Conservation (phyloP, 2,329 filamentous ascomycete genomes). For the Hypoxylon rubiginosum region DNA sequence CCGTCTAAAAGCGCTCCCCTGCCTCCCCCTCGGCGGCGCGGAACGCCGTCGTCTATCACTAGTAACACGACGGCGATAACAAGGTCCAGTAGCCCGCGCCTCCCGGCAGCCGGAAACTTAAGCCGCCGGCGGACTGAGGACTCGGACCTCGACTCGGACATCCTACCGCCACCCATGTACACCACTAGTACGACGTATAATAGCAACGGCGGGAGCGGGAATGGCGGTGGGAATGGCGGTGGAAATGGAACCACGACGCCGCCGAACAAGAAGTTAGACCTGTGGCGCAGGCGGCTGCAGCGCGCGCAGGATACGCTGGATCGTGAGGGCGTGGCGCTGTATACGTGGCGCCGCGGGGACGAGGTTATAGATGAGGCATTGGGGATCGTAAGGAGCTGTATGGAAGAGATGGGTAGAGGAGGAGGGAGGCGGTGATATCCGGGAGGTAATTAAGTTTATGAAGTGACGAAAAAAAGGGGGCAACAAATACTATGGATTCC, state of each 20-base stretch:
- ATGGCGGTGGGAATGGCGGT: conserved; percentile 38
- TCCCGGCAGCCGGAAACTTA: conserved; percentile 31
- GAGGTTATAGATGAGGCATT: conserved; percentile 78
- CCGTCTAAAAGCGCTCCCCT: conserved; percentile 53
- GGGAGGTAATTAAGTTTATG: background rate
- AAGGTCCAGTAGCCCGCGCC: conserved; percentile 50
- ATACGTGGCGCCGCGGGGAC: conserved; percentile 79
- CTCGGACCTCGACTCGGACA: conserved; percentile 58
- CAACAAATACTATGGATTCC: too few species aligned
- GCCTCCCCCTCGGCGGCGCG: conserved; percentile 62
- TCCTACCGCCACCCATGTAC: conserved; percentile 47
- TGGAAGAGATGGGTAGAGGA: conserved; percentile 58
- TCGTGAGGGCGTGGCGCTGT: conserved; percentile 74
- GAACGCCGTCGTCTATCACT: conserved; percentile 55
- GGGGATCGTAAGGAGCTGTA: conserved; percentile 70
- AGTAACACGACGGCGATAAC: conserved; percentile 36
- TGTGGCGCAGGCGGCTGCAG: conserved; percentile 78
- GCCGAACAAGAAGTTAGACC: conserved; percentile 76
- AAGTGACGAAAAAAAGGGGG: background rate
- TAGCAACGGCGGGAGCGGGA: conserved; percentile 28
- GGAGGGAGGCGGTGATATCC: background rate
- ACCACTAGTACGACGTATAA: conserved; percentile 43
- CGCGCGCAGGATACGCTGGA: conserved; percentile 73
- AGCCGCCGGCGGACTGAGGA: conserved; percentile 54
- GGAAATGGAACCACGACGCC: conserved; percentile 40